phyloP scores from a whole-genome alignment of 306 rosid genomes.

The Castanea crenata region DNA sequence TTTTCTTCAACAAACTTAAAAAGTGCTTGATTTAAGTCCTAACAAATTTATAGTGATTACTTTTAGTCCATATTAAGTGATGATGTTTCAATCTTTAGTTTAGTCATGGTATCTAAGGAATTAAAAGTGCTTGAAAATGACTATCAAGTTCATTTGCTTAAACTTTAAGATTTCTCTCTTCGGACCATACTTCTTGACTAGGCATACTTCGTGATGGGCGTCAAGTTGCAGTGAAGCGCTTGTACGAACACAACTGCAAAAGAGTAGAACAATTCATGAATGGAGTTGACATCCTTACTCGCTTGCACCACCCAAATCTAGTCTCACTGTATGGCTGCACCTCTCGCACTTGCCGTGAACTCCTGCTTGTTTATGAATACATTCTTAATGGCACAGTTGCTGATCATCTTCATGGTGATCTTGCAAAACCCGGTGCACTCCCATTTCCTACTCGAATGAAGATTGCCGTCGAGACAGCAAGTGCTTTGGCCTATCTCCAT shows the following conservation, averaged over 20 bases:
- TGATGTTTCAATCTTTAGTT: too few species aligned
- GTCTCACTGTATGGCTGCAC: slow-evolving; percentile 85
- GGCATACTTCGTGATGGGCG: slow-evolving; percentile 76
- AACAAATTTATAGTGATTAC: too few species aligned
- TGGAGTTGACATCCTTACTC: slow-evolving; percentile 57
- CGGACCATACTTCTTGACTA: slow-evolving; percentile 18
- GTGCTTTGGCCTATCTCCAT: slow-evolving; percentile 77
- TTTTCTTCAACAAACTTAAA: too few species aligned
- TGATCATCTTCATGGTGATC: slow-evolving; percentile 71
- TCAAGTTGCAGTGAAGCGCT: slow-evolving; percentile 76
- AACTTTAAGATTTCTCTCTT: background rate
- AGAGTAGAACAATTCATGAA: slow-evolving; percentile 83
- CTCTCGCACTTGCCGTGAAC: slow-evolving; percentile 76
- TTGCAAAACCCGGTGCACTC: slow-evolving; percentile 41
- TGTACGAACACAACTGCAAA: slow-evolving; percentile 70
- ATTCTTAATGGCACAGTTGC: slow-evolving; percentile 81
- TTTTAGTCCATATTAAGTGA: too few species aligned
- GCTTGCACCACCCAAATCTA: slow-evolving; percentile 62
- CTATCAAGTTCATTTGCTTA: too few species aligned
- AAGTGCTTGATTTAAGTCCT: too few species aligned
- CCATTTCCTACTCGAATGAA: slow-evolving; percentile 63
- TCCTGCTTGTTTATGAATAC: slow-evolving; percentile 81
- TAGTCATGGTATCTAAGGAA: too few species aligned
- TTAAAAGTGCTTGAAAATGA: too few species aligned
- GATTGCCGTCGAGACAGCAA: slow-evolving; percentile 76